Base-by-base conservation (phyloP, 352 stramenopile species). In the Globisporangium takayamanum region DNA sequence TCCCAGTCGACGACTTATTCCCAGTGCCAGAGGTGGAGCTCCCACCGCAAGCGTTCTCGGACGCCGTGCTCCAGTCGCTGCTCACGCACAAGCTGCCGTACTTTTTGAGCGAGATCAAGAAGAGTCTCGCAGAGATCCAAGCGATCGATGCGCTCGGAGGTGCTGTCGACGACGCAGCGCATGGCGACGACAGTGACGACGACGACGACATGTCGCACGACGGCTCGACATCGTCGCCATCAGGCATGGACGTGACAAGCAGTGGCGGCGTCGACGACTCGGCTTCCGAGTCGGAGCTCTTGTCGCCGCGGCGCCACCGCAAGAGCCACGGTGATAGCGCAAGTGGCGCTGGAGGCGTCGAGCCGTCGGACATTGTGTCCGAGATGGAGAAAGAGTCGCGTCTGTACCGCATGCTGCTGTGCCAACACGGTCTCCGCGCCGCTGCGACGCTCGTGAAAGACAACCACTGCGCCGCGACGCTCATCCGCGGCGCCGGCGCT, bases 191-290 rank as follows among this genome's bases (percentile, higher is more conserved):
- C 36, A 86, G 76, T 25, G 84, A 92, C 59, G 82, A 94, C 30
- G 84, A 94, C 26, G 74, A 81, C 36, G 74, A 81, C n/a, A 92
- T 92, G 78, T 92, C 84, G 18, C 89, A 94, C 59, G 84, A 92
- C 67, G 84, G 78, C 28, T 90, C 80, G 25, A 67, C 66, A 18
- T 82, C 80, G 0, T 89, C 83, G 7, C 81, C 84, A 42, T 83
- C 74, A n/a, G 78, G 68, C 11, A 77, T 90, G 69, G 84, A 94
- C 61, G 54, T 73, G 39, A 67, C 50, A 4, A 69, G 60, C 58
- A 66, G 67, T 22, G 61, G 62, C 25, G 70, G 69, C 26, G 70
- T 69, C 26, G 80, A 77, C 20, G 80, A 90, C 22, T 89, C 80
- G 12, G 83, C 88, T 57, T 68, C 58, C 6, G 83, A 91, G 55